These are phyloP conservation scores for Scedosporium dehoogii DNA, from an alignment of 2,329 filamentous ascomycete genomes.

Conservation along the genomic window DNA sequence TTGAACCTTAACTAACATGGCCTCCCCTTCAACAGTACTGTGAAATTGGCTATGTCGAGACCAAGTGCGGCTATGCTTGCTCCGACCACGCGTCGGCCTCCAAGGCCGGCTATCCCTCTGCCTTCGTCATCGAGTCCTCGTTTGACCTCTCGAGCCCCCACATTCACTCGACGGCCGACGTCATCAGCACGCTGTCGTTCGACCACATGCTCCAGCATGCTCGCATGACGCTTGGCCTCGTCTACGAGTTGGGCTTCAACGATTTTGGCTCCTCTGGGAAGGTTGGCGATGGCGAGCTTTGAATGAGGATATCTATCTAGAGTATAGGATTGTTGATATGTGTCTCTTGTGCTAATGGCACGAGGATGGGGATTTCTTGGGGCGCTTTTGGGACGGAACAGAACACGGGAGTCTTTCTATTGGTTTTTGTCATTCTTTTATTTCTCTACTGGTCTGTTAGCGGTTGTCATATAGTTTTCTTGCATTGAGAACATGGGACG, in stretches of 20 bases:
- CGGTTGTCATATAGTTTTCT: no score
- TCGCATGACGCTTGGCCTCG: slow-evolving; percentile 35
- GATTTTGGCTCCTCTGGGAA: slow-evolving; percentile 39
- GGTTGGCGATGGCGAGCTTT: slow-evolving; percentile 20
- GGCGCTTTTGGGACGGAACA: not conserved
- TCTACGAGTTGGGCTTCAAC: slow-evolving; percentile 51
- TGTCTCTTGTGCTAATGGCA: not conserved
- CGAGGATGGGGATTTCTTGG: not conserved
- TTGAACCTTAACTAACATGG: not conserved
- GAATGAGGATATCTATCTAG: not conserved
- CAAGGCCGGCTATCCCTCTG: slow-evolving; percentile 55
- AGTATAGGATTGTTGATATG: not conserved
- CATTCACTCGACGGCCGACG: slow-evolving; percentile 66
- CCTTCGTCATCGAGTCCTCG: slow-evolving; percentile 53
- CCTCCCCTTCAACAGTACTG: slow-evolving; percentile 49
- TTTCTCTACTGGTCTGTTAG: not conserved
- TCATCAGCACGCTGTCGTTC: slow-evolving; percentile 58
- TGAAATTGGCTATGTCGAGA: slow-evolving; percentile 75
- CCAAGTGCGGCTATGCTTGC: slow-evolving; percentile 81
- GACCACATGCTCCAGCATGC: slow-evolving; percentile 58
- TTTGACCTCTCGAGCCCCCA: slow-evolving; percentile 54
- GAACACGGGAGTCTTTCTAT: not conserved
- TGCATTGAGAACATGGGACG: no score
- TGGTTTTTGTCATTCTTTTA: not conserved
- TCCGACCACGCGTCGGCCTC: slow-evolving; percentile 63